Percentiles rank a stretch among this genome's conserved stretches.
Evolutionary conservation across 768 basidiomycete species (phyloP).

Genomic region (Russula ochroleuca): DNA sequence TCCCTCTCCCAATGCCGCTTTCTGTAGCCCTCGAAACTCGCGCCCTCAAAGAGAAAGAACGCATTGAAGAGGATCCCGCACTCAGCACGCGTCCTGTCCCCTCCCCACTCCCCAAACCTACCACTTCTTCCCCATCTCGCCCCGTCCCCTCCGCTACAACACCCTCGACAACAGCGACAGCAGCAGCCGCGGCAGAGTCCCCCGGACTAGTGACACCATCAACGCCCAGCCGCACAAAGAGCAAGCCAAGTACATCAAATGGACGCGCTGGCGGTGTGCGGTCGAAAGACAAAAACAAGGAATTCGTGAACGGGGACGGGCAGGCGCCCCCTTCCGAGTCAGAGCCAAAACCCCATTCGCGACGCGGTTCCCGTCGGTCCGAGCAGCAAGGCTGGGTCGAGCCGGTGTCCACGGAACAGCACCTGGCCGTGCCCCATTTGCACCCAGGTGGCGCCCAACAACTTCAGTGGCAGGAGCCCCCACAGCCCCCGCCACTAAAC

Average conservation of each 20-base stretch:
- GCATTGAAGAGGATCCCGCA: constrained; percentile 27
- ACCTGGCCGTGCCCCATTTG: background rate
- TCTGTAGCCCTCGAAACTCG: constrained; percentile 21
- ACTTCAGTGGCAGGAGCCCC: constrained; percentile 13
- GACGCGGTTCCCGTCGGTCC: constrained; percentile 25
- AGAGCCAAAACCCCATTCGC: constrained; percentile 12
- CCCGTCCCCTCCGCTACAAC: constrained; percentile 21
- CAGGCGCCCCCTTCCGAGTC: constrained; percentile 6
- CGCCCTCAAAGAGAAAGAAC: constrained; percentile 25
- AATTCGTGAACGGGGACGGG: constrained; percentile 6
- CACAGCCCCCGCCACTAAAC: constrained; percentile 3
- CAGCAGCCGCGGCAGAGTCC: constrained; percentile 2
- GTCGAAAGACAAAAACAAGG: constrained; percentile 26
- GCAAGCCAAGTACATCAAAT: constrained; percentile 18
- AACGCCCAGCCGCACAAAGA: constrained; percentile 11
- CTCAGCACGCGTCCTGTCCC: constrained; percentile 14
- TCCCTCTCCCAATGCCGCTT: constrained; percentile 24
- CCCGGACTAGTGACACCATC: constrained; percentile 9
- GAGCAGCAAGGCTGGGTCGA: constrained; percentile 19
- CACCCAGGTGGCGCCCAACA: constrained; percentile 10
- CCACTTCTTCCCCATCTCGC: constrained; percentile 4
- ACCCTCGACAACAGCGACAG: constrained; percentile 9
- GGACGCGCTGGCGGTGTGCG: constrained; percentile 18
- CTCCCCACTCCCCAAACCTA: constrained; percentile 14
- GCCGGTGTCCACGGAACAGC: constrained; percentile 1